Base-by-base conservation (phyloP, 2,329 filamentous ascomycete genomes). In the Aspergillus ruber region DNA sequence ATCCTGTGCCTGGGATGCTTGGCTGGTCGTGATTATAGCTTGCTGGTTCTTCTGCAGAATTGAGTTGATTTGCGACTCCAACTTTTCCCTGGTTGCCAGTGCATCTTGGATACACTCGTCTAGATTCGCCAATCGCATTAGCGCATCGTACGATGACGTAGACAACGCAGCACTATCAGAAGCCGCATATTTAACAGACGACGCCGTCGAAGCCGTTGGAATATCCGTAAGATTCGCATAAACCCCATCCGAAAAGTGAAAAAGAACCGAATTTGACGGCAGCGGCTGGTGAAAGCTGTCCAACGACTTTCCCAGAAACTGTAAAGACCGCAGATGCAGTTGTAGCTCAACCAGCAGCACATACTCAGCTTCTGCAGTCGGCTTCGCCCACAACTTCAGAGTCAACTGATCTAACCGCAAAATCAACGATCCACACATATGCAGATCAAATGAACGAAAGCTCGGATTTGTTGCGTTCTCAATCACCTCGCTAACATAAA, bases 101-200 rank as follows among this genome's bases (percentile, higher is more conserved):
- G 90, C 90, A 66, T 97, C 91, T 63, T 94, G 89, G 20, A 96
- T 88, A 46, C 90, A 95, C 63, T 86, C 88, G 53, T 95, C 89
- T 13, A 97, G 76, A 49, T 90, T 95, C 5, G 88, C 85, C 9
- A 97, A 76, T 50, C 87, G 85, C 84, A 96, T 91, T 17, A 97
- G 74, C 2, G 87, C 82, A 60, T 89, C 90, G 65, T 95, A 96
- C 0, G 90, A 90, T 0, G 89, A 90, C 0, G 86, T 90, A 0
- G 79, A 62, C n/a, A 79, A 72, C 0, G 79, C 64, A 2, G 73
- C 56, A 1, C 75, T 67, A 20, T 79, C 71, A 44, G 58, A 66
- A 15, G 23, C 8, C 3, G 40, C 21, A 25, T 17, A 25, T 9
- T 66, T 62, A 50, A 38, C 47, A 15, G 53, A 21, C 10, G 48